phyloP scores from a whole-genome alignment of 768 basidiomycete genomes.

The Rhodotorula diobovata region DNA sequence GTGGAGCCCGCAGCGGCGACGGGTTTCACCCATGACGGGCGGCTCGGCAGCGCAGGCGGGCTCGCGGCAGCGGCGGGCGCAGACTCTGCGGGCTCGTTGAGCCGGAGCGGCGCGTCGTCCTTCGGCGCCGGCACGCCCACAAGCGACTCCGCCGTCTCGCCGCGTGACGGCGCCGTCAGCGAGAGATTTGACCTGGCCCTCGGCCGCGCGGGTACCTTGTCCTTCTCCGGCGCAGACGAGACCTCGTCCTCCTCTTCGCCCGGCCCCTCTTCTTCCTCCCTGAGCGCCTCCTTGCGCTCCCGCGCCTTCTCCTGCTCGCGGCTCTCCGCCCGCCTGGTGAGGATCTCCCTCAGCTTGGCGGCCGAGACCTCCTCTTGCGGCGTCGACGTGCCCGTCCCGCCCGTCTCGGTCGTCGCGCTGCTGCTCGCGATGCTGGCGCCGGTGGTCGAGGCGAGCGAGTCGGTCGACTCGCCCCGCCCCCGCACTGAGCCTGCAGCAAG shows the following conservation, averaged over 20 bases:
- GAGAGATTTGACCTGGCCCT: slow-evolving; percentile 4
- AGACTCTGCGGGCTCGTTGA: neutral
- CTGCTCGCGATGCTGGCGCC: neutral
- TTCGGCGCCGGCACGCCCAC: neutral
- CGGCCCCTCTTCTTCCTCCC: neutral
- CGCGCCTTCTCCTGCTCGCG: slow-evolving; percentile 22
- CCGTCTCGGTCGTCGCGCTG: neutral
- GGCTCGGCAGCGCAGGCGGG: neutral
- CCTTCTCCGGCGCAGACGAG: too few species aligned
- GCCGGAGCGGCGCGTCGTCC: neutral
- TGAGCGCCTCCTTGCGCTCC: neutral
- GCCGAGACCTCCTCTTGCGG: slow-evolving; percentile 16
- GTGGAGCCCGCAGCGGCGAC: neutral
- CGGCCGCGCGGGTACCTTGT: neutral
- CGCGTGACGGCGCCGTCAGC: slow-evolving; percentile 4
- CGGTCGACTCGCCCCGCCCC: neutral
- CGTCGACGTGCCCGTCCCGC: neutral
- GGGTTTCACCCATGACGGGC: slow-evolving; percentile 2
- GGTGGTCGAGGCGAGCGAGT: neutral
- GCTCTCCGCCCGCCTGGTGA: slow-evolving; percentile 21
- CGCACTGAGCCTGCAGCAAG: neutral
- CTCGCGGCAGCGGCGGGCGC: neutral
- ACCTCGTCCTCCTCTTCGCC: neutral
- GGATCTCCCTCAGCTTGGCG: slow-evolving; percentile 15
- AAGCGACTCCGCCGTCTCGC: neutral